Evolutionary conservation across 2,329 filamentous ascomycete species (phyloP), one percentile per base, ranked within the genome.

Genomic region (Aspergillus intermedius): DNA sequence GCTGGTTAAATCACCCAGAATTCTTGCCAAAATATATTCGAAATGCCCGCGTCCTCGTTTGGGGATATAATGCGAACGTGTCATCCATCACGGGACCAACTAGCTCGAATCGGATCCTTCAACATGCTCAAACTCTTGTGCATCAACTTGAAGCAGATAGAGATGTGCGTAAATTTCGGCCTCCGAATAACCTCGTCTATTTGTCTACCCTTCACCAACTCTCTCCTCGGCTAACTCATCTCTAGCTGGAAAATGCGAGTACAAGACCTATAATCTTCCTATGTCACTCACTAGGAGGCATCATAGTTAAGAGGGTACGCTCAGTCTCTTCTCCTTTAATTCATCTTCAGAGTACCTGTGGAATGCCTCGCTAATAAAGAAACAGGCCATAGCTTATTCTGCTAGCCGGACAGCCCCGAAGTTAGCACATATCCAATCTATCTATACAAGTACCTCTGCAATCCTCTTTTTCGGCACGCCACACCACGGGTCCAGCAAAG

Each of bases 211-310:
- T 41, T 43, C 25, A 52, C 28, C 30, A 30, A 42, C 22, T 32
- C 34, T 32, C 34, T 48, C 4, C 19, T 42, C 25, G 46, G 30
- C 51, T 57, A 47, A 52, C 44, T 9, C 23, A 25, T 44, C 21
- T 47, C 25, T 42, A 69, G 65, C 53, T 64, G 28, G 62, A 66
- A 49, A 56, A 62, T 49, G 60, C 58, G 21, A 54, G 53, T 37
- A 44, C 63, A 23, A 64, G 62, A 48, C 69, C 69, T 5, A 67
- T 73, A 25, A 66, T 72, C 23, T 73, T 72, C 51, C 46, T 72
- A 19, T 70, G 67, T 25, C 68, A 72, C 52, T 71, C 68, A 23
- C 61, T 72, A 13, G 70, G 70, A 21, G 70, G 70, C 2, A 65
- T 72, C 23, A 63, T 73, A 44, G 65, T 72, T 5, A 71, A 70